Evolutionary conservation across 2,329 filamentous ascomycete genomes (phyloP), one percentile per base, ranked within the genome.

Genomic region (Blastomyces gilchristii): DNA sequence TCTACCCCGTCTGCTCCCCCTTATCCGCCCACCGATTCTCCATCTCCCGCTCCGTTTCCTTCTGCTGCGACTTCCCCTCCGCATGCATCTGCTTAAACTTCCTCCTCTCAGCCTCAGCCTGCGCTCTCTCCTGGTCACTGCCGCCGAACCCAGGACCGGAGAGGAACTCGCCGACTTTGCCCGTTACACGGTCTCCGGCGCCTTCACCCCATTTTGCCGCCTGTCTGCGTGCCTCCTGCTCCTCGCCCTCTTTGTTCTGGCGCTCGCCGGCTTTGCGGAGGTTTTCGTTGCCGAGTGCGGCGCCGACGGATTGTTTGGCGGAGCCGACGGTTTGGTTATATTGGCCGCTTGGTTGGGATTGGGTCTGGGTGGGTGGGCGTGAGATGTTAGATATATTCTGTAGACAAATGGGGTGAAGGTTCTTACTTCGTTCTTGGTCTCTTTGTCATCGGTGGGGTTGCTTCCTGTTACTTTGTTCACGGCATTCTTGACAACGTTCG

Each of bases 261-360:
- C 87, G 77, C 41, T 85, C 84, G 5, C 93, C 93, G 31, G 86
- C 73, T 58, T 85, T 81, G 80, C 92, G 93, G 62, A 97, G 76
- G 43, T 80, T 82, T 77, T 94, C 87, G 67, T 84, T 86, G 65
- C 92, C 93, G 34, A 93, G 68, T 5, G 93, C 69, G 22, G 87
- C 86, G 63, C 93, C 93, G 0, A 94, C 67, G 4, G 86, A 80
- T 74, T 97, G 90, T 80, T 97, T 97, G 53, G 87, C 87, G 0
- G 88, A 84, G 61, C 92, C 93, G n/a, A 92, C 72, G 5, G 91
- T 96, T 78, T 97, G 92, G 79, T 96, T 90, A 86, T 88, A 95
- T 22, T 82, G 82, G 53, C 93, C 92, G 22, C 84, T 74, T 31
- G 82, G 53, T 31, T 22, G 60, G 28, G 82, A 50, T 31, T 54